Evolutionary conservation across 768 basidiomycete genomes (phyloP).

Genomic region (Boletellus ananas): DNA sequence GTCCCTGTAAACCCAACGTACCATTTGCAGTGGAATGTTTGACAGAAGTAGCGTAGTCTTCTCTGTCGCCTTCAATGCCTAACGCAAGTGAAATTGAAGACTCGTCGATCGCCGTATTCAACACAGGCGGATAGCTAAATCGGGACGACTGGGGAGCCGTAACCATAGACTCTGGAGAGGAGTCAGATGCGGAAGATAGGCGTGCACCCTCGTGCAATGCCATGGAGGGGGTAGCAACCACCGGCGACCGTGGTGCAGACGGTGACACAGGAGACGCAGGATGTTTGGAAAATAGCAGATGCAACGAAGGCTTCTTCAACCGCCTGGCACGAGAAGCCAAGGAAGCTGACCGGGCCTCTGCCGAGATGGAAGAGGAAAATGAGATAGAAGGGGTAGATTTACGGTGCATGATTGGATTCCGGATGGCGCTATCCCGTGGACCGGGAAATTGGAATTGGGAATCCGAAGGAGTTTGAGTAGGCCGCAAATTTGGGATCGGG

Average conservation of each 20-base stretch:
- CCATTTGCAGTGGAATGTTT: constrained; percentile 12
- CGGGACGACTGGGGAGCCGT: constrained; percentile 54
- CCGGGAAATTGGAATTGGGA: constrained; percentile 47
- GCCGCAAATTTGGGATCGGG: constrained; percentile 23
- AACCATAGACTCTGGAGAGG: constrained; percentile 44
- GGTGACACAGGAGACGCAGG: constrained; percentile 47
- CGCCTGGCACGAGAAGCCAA: constrained; percentile 31
- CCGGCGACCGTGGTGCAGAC: constrained; percentile 28
- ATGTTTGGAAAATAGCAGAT: constrained; percentile 63
- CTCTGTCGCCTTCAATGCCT: constrained; percentile 28
- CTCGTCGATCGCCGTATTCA: constrained; percentile 62
- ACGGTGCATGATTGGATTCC: constrained; percentile 31
- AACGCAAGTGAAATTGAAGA: constrained; percentile 42
- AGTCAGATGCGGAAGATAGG: constrained; percentile 30
- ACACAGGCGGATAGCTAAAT: constrained; percentile 49
- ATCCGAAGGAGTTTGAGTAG: constrained; percentile 12
- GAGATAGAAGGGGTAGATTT: constrained; percentile 37
- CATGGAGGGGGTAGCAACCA: constrained; percentile 6
- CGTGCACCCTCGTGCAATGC: constrained; percentile 16
- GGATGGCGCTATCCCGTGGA: constrained; percentile 28
- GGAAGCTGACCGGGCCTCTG: constrained; percentile 37
- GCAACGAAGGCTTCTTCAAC: constrained; percentile 66
- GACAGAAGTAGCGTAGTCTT: constrained; percentile 13
- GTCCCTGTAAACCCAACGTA: constrained; percentile 15
- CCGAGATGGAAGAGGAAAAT: constrained; percentile 29